Conservation (phyloP, 495 filamentous ascomycete species). For the Neurospora sp. region DNA sequence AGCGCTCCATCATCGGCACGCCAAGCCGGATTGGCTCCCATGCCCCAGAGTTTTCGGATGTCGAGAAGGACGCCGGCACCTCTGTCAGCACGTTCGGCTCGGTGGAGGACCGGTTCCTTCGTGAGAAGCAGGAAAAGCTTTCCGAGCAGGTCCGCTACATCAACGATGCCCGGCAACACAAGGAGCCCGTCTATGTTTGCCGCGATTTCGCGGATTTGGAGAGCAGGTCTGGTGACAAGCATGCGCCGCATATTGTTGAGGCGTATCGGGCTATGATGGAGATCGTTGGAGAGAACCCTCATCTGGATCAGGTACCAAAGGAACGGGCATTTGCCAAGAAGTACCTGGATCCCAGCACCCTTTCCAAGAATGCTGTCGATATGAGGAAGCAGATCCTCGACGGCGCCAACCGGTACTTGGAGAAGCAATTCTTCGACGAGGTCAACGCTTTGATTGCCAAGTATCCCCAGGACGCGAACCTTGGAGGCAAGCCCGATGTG, state of each 20-base stretch:
- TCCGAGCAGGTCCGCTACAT: conserved; percentile 65
- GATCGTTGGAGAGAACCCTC: conserved; percentile 58
- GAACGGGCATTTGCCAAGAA: conserved; percentile 66
- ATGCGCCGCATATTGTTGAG: conserved; percentile 58
- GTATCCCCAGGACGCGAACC: conserved; percentile 76
- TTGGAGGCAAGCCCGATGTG: conserved; percentile 79
- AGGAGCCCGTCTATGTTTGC: conserved; percentile 55
- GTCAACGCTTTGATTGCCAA: conserved; percentile 66
- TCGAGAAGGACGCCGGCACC: conserved; percentile 37
- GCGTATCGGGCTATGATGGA: conserved; percentile 69
- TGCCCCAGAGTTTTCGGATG: conserved; percentile 55
- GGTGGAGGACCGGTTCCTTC: conserved; percentile 58
- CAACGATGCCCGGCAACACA: conserved; percentile 59
- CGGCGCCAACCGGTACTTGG: conserved; percentile 66
- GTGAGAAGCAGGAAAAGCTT: conserved; percentile 72
- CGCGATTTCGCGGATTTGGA: conserved; percentile 65
- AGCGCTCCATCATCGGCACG: conserved; percentile 76
- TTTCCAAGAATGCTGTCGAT: conserved; percentile 46
- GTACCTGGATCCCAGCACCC: conserved; percentile 62
- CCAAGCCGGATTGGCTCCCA: conserved; percentile 49
- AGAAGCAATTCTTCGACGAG: conserved; percentile 60
- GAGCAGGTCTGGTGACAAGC: conserved; percentile 50
- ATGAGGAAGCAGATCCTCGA: conserved; percentile 67
- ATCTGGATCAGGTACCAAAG: conserved; percentile 44
- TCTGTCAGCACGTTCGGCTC: conserved; percentile 25